Conservation (phyloP, 2,329 filamentous ascomycete genomes). For the Hypoxylon sp. region DNA sequence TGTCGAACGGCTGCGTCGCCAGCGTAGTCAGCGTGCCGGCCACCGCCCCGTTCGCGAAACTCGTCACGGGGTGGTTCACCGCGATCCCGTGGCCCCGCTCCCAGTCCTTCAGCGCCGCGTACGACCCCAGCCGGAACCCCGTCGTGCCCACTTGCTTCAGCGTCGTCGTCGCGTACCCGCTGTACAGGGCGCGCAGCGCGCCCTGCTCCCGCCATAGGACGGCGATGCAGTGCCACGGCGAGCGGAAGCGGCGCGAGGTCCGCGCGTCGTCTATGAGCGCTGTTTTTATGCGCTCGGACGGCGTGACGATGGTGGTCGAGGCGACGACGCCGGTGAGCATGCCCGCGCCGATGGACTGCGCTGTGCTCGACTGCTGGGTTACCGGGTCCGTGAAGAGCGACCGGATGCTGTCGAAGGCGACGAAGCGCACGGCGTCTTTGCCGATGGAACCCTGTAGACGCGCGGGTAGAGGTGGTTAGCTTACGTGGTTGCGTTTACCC, state of each 20-base stretch:
- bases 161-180: slow-evolving; percentile 72
- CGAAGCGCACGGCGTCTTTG: slow-evolving; percentile 74
- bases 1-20: slow-evolving; percentile 72
- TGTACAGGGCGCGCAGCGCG: slow-evolving; percentile 66
- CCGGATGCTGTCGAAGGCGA: slow-evolving; percentile 75
- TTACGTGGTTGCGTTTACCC: slow-evolving; percentile 5
- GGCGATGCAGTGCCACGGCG: slow-evolving; percentile 65
- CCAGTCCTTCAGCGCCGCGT: slow-evolving; percentile 73
- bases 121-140: slow-evolving; percentile 73
- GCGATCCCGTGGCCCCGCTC: slow-evolving; percentile 45
- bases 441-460: slow-evolving; percentile 65
- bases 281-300: slow-evolving; percentile 75
- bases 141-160: slow-evolving; percentile 74
- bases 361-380: slow-evolving; percentile 67
- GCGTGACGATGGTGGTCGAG: slow-evolving; percentile 71
- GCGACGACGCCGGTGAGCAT: slow-evolving; percentile 72
- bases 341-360: slow-evolving; percentile 69
- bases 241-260: slow-evolving; percentile 59
- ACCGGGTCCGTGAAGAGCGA: slow-evolving; percentile 64
- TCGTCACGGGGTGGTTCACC: slow-evolving; percentile 54
- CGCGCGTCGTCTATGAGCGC: slow-evolving; percentile 72
- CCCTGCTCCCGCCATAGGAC: slow-evolving; percentile 67
- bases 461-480: slow-evolving; percentile 10
- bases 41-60: slow-evolving; percentile 60
- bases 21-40: slow-evolving; percentile 61